Conservation (phyloP, 495 filamentous ascomycete species). For the Tuber microsphaerosporum region DNA sequence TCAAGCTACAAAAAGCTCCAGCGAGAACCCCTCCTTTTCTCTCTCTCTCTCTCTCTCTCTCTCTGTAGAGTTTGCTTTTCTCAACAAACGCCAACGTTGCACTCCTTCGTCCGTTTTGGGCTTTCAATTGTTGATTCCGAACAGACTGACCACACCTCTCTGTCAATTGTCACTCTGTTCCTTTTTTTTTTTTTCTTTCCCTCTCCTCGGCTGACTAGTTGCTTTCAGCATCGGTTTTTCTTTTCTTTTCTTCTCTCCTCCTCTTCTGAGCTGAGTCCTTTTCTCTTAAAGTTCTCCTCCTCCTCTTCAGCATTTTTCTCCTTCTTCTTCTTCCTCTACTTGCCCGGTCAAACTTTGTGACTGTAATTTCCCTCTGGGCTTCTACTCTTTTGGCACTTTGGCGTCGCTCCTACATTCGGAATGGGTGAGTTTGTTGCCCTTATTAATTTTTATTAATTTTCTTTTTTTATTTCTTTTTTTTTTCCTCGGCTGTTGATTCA, state of each 20-base stretch:
- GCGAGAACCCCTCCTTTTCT: not conserved
- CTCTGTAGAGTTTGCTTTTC: not conserved
- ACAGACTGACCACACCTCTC: not conserved
- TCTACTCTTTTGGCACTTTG: not conserved
- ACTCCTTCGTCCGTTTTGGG: not conserved
- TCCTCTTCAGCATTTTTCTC: not conserved
- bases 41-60: not conserved
- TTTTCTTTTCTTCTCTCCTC: not conserved
- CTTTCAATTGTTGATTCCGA: not conserved
- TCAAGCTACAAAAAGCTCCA: not conserved
- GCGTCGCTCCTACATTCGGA: not conserved
- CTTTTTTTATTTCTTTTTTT: not conserved
- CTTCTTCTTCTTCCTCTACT: not conserved
- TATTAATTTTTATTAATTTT: not conserved
- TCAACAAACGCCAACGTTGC: not conserved
- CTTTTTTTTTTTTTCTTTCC: not conserved
- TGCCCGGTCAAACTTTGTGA: not conserved
- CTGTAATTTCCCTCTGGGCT: not conserved
- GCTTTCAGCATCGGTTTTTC: not conserved
- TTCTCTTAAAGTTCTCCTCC: not conserved
- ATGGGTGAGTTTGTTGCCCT: not conserved
- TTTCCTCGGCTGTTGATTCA: not conserved
- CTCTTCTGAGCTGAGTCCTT: not conserved
- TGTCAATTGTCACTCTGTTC: conserved; percentile 1
- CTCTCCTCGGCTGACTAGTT: not conserved